Conservation (phyloP, 495 filamentous ascomycete species). For the Neurospora discreta region DNA sequence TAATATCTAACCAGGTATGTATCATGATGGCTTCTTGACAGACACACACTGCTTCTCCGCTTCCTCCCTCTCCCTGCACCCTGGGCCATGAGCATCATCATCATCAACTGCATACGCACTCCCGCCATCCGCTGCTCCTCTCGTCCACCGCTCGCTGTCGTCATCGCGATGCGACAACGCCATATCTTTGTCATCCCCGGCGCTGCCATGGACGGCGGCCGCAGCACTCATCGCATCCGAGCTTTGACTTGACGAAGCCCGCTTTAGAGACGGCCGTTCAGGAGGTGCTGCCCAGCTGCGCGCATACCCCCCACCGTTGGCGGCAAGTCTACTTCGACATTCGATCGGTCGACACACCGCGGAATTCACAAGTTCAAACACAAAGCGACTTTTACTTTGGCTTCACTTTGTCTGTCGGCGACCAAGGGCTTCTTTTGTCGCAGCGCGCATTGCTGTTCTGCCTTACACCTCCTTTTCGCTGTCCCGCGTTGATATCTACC, state of each 20-base stretch:
- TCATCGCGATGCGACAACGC: constrained; percentile 25
- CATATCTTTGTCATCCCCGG: constrained; percentile 4
- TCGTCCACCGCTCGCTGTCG: constrained; percentile 17
- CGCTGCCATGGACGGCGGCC: constrained; percentile 1
- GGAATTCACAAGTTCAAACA: not conserved
- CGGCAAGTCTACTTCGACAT: constrained; percentile 13
- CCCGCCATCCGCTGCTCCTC: not conserved
- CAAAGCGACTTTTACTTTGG: not conserved
- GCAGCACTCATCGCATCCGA: constrained; percentile 1
- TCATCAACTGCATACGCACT: not conserved
- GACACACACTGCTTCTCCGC: constrained; percentile 3
- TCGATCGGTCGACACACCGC: not conserved
- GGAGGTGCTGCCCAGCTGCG: constrained; percentile 7
- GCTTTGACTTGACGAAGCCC: not conserved
- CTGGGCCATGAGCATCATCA: not conserved
- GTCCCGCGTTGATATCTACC: not conserved
- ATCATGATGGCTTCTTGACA: not conserved
- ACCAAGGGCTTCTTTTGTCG: not conserved
- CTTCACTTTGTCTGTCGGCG: not conserved
- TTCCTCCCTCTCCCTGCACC: constrained; percentile 8
- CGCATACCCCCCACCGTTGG: constrained; percentile 23
- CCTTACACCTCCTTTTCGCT: not conserved
- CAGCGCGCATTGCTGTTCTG: not conserved
- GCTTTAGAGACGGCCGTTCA: not conserved
- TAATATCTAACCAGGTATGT: constrained; percentile 18